Conservation (phyloP, 2,329 filamentous ascomycete genomes). For the Scedosporium dehoogii region DNA sequence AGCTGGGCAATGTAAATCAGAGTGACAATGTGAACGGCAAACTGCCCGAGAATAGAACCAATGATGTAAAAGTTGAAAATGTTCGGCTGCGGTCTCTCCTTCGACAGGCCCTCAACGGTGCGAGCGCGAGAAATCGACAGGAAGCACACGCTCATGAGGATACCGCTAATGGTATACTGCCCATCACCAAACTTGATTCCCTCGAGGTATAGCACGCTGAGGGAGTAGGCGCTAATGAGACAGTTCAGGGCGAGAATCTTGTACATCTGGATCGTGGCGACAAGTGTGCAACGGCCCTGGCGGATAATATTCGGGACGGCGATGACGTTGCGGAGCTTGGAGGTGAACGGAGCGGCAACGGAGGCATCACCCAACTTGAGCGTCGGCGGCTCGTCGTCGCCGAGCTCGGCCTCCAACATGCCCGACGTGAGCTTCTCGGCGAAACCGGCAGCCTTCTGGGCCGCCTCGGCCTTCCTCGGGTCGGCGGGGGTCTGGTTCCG, state of each 20-base stretch:
- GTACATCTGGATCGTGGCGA: conserved; percentile 99
- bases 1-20: conserved; percentile 89
- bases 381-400: conserved; percentile 82
- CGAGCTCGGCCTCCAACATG: conserved; percentile 85
- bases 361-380: conserved; percentile 97
- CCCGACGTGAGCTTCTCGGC: conserved; percentile 77
- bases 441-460: conserved; percentile 64
- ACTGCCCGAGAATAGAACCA: conserved; percentile 92
- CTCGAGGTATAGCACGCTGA: conserved; percentile 92
- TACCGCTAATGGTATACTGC: conserved; percentile 96
- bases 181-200: conserved; percentile 99
- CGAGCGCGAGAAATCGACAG: conserved; percentile 95
- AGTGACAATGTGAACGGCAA: conserved; percentile 88
- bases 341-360: conserved; percentile 93
- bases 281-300: conserved; percentile 92
- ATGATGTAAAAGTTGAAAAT: conserved; percentile 99
- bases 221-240: conserved; percentile 91
- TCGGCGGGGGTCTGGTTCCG: conserved; percentile 36
- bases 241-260: conserved; percentile 98
- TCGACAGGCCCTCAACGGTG: conserved; percentile 89
- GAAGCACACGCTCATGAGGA: conserved; percentile 99
- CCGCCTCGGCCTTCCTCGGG: conserved; percentile 53
- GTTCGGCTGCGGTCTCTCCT: conserved; percentile 94
- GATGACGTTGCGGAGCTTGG: conserved; percentile 92
- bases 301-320: conserved; percentile 97